Evolutionary conservation across 2,329 filamentous ascomycete species (phyloP).

Genomic region (Mollisia scopiformis): DNA sequence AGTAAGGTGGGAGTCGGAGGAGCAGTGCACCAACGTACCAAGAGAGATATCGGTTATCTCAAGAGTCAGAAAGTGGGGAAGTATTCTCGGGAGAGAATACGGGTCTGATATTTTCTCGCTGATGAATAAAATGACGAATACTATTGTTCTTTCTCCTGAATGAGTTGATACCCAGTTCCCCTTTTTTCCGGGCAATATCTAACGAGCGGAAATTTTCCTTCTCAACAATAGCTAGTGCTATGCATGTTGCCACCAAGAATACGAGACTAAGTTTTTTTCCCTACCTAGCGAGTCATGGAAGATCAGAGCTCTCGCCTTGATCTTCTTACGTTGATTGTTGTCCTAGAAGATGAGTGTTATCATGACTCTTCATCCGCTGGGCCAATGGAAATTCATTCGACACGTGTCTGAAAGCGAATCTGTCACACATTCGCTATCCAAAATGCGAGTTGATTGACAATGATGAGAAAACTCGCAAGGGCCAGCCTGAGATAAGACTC

Average conservation of each 20-base stretch:
- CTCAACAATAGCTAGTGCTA: not conserved
- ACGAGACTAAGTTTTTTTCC: no score
- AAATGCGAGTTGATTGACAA: no score
- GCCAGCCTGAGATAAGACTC: no score
- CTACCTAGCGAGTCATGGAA: no score
- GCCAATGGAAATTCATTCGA: no score
- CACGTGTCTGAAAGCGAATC: no score
- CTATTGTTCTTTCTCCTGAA: not conserved
- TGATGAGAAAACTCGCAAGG: no score
- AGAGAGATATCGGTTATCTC: conserved; percentile 75
- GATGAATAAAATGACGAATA: not conserved
- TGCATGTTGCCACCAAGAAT: not conserved
- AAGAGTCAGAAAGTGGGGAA: conserved; percentile 78
- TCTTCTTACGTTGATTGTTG: no score
- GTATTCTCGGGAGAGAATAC: conserved; percentile 81
- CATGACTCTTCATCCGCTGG: no score
- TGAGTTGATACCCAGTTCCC: not conserved
- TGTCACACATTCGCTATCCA: no score
- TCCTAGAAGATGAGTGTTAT: no score
- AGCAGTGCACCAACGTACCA: conserved; percentile 69
- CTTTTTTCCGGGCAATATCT: not conserved
- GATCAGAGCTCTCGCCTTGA: no score
- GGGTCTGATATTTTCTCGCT: conserved; percentile 51
- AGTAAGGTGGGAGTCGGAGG: conserved; percentile 69
- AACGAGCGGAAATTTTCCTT: not conserved